Conservation (phyloP, 805 yeast genomes). For the Teunomyces cretensis region DNA sequence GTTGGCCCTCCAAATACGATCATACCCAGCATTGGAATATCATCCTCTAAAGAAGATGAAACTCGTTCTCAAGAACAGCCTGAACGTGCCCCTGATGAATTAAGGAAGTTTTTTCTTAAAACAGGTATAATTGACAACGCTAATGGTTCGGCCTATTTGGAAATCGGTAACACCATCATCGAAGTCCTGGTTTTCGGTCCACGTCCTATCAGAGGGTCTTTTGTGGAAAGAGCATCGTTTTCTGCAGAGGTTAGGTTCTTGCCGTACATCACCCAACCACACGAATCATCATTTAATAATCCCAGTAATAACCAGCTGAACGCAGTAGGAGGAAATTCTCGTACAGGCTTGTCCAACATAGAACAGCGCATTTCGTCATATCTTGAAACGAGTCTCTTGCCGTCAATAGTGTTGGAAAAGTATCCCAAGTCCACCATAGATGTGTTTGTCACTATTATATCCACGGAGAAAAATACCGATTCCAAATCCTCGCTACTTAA, state of each 20-base stretch:
- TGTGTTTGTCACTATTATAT: slow-evolving; percentile 66
- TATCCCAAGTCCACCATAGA: slow-evolving; percentile 92
- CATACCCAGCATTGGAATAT: slow-evolving; percentile 22
- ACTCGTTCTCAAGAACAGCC: neutral
- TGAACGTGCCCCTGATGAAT: slow-evolving; percentile 18
- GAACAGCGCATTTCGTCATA: slow-evolving; percentile 53
- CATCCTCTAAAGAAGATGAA: slow-evolving; percentile 9
- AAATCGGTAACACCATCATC: slow-evolving; percentile 59
- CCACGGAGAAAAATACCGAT: slow-evolving; percentile 24
- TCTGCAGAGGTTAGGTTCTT: slow-evolving; percentile 59
- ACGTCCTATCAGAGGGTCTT: slow-evolving; percentile 75
- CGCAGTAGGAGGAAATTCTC: slow-evolving; percentile 20
- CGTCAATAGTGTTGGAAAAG: slow-evolving; percentile 58
- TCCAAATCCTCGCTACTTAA: slow-evolving; percentile 33
- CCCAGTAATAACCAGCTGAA: slow-evolving; percentile 13
- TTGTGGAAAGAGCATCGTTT: slow-evolving; percentile 62
- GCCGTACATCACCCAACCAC: slow-evolving; percentile 47
- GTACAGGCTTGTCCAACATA: slow-evolving; percentile 33
- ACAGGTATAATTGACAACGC: slow-evolving; percentile 69
- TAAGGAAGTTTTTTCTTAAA: slow-evolving; percentile 52
- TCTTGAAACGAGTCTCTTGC: slow-evolving; percentile 50
- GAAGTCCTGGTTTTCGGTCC: slow-evolving; percentile 85
- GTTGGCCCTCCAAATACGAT: slow-evolving; percentile 74
- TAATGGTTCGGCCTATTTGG: slow-evolving; percentile 81
- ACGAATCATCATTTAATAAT: slow-evolving; percentile 27